These are phyloP conservation scores for Fusarium austroafricanum DNA, from an alignment of 2,329 filamentous ascomycete genomes.

Conservation along the genomic window DNA sequence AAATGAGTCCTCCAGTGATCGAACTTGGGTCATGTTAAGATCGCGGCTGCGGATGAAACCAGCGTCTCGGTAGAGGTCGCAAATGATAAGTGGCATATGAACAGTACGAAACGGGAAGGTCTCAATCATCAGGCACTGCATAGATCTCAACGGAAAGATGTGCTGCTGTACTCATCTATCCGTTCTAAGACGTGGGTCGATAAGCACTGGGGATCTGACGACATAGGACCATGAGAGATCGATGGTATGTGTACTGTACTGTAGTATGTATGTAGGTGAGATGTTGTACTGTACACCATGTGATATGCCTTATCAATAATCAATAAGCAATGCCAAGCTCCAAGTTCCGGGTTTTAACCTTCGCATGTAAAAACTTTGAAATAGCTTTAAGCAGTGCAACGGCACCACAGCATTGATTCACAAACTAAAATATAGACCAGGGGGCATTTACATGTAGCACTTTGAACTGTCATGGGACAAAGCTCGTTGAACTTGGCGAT, in stretches of 20 bases:
- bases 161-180: background rate
- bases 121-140: background rate
- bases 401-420: background rate
- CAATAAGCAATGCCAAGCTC: background rate
- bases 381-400: background rate
- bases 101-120: background rate
- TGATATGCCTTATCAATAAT: background rate
- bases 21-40: background rate
- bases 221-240: background rate
- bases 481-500: background rate
- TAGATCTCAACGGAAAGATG: background rate
- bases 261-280: background rate
- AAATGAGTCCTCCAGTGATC: background rate
- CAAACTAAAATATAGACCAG: background rate
- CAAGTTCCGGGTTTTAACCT: background rate
- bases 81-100: background rate
- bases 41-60: background rate
- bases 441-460: background rate
- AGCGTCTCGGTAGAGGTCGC: background rate
- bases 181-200: background rate
- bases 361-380: background rate
- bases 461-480: background rate
- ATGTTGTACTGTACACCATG: background rate
- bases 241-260: background rate
- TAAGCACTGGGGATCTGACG: background rate